A percentile compares a stretch with the other conserved stretches of the same genome.
Conservation (phyloP, 2,329 filamentous ascomycete genomes). For the Phoma sp. region DNA sequence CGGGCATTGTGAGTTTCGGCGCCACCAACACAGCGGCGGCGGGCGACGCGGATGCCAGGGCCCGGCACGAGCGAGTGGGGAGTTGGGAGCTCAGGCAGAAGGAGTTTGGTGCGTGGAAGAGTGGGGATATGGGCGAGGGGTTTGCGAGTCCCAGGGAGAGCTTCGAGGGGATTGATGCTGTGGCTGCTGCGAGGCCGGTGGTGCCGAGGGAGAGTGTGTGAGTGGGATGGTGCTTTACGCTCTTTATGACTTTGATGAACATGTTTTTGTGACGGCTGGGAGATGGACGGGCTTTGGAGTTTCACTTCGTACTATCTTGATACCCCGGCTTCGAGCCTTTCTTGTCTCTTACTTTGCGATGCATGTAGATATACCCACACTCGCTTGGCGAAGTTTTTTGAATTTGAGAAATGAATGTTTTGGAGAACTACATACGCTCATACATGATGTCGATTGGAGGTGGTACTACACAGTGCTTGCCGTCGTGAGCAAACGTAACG, state of each 20-base stretch:
- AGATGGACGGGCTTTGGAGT: background rate
- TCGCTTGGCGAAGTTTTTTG: too few species aligned
- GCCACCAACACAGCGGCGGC: background rate
- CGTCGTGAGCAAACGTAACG: too few species aligned
- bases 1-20: slow-evolving; percentile 35
- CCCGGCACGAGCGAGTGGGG: slow-evolving; percentile 58
- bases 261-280: too few species aligned
- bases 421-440: too few species aligned
- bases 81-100: slow-evolving; percentile 63
- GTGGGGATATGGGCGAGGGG: slow-evolving; percentile 27
- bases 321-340: slow-evolving; percentile 29
- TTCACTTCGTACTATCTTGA: slow-evolving; percentile 35
- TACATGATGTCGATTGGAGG: too few species aligned
- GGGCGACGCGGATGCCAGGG: slow-evolving; percentile 23
- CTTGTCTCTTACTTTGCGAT: background rate
- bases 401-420: too few species aligned
- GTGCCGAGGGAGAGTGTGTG: slow-evolving; percentile 58
- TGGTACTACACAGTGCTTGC: too few species aligned
- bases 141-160: slow-evolving; percentile 46
- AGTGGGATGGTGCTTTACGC: slow-evolving; percentile 7
- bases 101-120: slow-evolving; percentile 27
- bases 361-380: background rate
- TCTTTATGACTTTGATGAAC: background rate
- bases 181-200: slow-evolving; percentile 50
- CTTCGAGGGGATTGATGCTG: slow-evolving; percentile 55